phyloP scores from a whole-genome alignment of 208 protist genomes.

The Trypanosoma brucei region DNA sequence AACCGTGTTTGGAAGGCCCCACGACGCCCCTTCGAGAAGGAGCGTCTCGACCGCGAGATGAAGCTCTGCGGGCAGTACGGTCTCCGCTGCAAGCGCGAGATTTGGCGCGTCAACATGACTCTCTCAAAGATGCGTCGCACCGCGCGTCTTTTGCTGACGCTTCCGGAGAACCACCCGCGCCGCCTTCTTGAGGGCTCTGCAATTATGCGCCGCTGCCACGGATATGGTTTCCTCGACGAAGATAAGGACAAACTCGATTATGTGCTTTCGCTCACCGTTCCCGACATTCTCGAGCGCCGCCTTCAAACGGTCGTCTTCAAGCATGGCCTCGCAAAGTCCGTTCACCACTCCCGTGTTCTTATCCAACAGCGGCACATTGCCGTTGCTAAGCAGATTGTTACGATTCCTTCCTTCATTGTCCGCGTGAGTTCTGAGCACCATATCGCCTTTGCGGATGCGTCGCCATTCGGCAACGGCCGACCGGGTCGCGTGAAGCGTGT shows the following conservation, averaged over 20 bases:
- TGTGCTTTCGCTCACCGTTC: conserved; percentile 98
- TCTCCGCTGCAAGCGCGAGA: conserved; percentile 99
- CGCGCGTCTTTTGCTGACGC: conserved; percentile 98
- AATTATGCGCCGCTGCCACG: conserved; percentile 98
- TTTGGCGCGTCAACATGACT: conserved; percentile 98
- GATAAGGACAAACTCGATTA: conserved; percentile 99
- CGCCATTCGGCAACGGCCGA: conserved; percentile 94
- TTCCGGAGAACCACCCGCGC: conserved; percentile 97
- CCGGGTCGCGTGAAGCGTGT: conserved; percentile 95
- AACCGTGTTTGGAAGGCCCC: conserved; percentile 96
- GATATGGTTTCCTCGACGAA: conserved; percentile 98
- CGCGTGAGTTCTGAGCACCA: conserved; percentile 98
- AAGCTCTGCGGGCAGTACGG: conserved; percentile 99
- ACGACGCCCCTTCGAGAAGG: conserved; percentile 99
- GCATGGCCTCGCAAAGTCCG: conserved; percentile 97
- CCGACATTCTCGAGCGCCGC: conserved; percentile 99
- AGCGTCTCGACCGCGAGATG: conserved; percentile 99
- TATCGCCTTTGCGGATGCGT: conserved; percentile 97
- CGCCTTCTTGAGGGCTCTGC: conserved; percentile 98
- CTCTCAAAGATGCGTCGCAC: conserved; percentile 99
- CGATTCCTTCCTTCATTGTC: conserved; percentile 99
- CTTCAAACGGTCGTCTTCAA: conserved; percentile 99
- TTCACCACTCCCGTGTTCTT: conserved; percentile 99
- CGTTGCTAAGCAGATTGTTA: conserved; percentile 99
- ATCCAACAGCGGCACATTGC: conserved; percentile 99